phyloP scores from a whole-genome alignment of 768 basidiomycete genomes.

The Termitomyces sp. region DNA sequence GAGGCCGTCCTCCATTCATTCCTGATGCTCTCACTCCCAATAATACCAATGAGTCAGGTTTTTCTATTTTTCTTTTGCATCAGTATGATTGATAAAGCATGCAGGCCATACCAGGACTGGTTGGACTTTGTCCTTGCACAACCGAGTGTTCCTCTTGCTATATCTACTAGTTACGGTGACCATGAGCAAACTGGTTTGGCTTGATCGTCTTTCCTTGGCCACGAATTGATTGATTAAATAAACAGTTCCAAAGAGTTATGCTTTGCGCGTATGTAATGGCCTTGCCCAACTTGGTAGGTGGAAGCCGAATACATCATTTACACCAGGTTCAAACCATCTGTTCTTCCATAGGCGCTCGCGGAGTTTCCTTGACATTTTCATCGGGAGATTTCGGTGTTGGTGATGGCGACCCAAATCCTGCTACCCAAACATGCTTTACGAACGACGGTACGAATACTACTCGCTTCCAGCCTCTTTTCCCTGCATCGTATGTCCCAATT shows the following conservation, averaged over 20 bases:
- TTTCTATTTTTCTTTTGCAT: not conserved
- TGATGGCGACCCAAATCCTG: constrained; percentile 48
- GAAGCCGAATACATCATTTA: not conserved
- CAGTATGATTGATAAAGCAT: not conserved
- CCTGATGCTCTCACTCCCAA: constrained; percentile 36
- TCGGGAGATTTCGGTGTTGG: constrained; percentile 74
- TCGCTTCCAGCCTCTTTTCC: constrained; percentile 56
- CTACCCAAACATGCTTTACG: constrained; percentile 46
- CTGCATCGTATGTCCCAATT: constrained; percentile 33
- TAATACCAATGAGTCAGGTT: constrained; percentile 32
- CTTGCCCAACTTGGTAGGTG: constrained; percentile 59
- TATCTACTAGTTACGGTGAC: constrained; percentile 68
- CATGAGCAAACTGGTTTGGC: constrained; percentile 58
- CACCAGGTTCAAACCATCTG: not conserved
- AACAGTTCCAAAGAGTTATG: constrained; percentile 51
- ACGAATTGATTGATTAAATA: not conserved
- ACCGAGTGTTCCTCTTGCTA: constrained; percentile 43
- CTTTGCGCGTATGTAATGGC: constrained; percentile 47
- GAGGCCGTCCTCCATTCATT: constrained; percentile 52
- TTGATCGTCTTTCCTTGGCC: not conserved
- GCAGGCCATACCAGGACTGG: constrained; percentile 41
- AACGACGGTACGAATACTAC: constrained; percentile 54
- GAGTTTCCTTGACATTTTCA: constrained; percentile 60
- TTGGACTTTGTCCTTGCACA: constrained; percentile 48
- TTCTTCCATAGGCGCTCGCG: constrained; percentile 46